Evolutionary conservation across 2,329 filamentous ascomycete species (phyloP).

Genomic region (Colletotrichum sp.): DNA sequence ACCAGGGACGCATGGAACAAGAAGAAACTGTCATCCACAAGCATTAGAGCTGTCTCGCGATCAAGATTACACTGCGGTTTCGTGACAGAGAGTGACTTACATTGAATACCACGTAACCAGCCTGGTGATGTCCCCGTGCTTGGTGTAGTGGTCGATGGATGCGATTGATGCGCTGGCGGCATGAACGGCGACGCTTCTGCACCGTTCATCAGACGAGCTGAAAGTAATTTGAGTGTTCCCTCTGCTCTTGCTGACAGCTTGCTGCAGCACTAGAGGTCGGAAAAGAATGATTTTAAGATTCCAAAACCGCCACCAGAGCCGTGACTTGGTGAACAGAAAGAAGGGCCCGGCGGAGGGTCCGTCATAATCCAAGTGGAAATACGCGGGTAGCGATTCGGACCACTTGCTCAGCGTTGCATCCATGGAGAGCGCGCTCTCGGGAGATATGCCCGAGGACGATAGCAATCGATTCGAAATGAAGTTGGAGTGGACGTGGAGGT

Average conservation of each 20-base stretch:
- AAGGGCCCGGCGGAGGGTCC: slow-evolving; percentile 20
- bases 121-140: slow-evolving; percentile 22
- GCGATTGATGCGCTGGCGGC: slow-evolving; percentile 31
- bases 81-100: slow-evolving; percentile 19
- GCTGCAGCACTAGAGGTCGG: slow-evolving; percentile 30
- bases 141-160: slow-evolving; percentile 29
- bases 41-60: neutral
- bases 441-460: slow-evolving; percentile 27
- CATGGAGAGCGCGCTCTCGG: slow-evolving; percentile 29
- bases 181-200: slow-evolving; percentile 27
- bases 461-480: slow-evolving; percentile 34
- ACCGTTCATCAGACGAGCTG: slow-evolving; percentile 25
- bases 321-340: slow-evolving; percentile 29
- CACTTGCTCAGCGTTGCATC: slow-evolving; percentile 29
- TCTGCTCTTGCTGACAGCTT: slow-evolving; percentile 26
- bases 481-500: slow-evolving; percentile 35
- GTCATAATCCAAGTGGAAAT: slow-evolving; percentile 26
- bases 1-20: slow-evolving; percentile 36
- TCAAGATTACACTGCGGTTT: neutral
- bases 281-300: slow-evolving; percentile 36
- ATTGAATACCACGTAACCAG: slow-evolving; percentile 37
- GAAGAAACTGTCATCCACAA: slow-evolving; percentile 26
- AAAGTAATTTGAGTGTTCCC: neutral
- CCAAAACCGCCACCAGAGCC: slow-evolving; percentile 37
- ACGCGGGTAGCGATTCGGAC: slow-evolving; percentile 30